Conservation (phyloP, 306 rosid genomes). For the Lithocarpus polystachyus region DNA sequence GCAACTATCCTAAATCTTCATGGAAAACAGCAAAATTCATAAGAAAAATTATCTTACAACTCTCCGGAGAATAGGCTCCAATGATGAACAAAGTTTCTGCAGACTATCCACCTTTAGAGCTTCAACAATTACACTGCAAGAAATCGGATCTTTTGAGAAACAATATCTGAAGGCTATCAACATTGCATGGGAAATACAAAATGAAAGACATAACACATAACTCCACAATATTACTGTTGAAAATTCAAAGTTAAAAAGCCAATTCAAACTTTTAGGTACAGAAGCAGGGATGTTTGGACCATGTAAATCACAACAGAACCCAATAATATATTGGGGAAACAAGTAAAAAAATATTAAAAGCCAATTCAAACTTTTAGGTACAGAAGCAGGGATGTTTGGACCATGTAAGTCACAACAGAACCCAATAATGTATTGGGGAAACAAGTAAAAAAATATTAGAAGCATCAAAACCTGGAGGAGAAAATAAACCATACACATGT, state of each 20-base stretch:
- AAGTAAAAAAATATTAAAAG: background rate
- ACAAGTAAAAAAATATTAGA: background rate
- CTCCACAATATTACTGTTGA: background rate
- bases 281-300: background rate
- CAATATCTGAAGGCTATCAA: conserved; percentile 11
- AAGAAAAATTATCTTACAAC: conserved; percentile 64
- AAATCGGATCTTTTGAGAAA: conserved; percentile 5
- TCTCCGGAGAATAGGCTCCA: conserved; percentile 94
- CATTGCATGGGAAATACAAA: background rate
- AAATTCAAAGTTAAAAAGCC: background rate
- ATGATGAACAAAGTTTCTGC: conserved; percentile 88
- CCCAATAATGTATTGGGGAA: background rate
- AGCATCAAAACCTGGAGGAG: background rate
- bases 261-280: background rate
- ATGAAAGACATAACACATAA: background rate
- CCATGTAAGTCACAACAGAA: background rate
- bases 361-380: background rate
- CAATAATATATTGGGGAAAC: background rate
- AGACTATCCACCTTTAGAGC: conserved; percentile 88
- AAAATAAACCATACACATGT: too few species aligned
- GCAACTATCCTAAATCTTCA: background rate
- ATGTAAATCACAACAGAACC: background rate
- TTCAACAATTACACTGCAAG: conserved; percentile 85
- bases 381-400: background rate
- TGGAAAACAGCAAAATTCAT: conserved; percentile 25